phyloP scores from a whole-genome alignment of 2,329 filamentous ascomycete genomes.

The Colletotrichum sp. region DNA sequence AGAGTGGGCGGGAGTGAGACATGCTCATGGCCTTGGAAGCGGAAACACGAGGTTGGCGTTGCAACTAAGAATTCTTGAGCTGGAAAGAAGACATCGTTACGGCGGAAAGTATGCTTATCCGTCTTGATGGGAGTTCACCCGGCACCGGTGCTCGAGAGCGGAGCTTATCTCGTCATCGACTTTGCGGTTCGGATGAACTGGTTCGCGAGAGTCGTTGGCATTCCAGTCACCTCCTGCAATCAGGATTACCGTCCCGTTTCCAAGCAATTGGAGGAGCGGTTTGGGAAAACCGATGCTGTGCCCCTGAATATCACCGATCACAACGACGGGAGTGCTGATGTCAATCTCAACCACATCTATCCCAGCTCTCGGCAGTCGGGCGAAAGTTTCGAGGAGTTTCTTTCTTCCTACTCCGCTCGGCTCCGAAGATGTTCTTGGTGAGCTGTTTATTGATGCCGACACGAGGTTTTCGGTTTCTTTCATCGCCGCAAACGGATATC shows the following conservation, averaged over 20 bases:
- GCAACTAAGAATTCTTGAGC: not conserved
- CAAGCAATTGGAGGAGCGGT: not conserved
- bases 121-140: not conserved
- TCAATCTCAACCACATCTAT: not conserved
- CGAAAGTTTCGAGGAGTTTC: not conserved
- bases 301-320: not conserved
- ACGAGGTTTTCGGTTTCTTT: not conserved
- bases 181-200: not conserved
- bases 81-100: not conserved
- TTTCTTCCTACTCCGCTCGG: not conserved
- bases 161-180: not conserved
- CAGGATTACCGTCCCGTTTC: not conserved
- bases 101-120: not conserved
- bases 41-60: not conserved
- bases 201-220: not conserved
- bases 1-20: not conserved
- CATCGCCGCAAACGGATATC: not conserved
- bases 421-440: not conserved
- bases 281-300: not conserved
- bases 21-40: not conserved
- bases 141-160: not conserved
- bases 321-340: not conserved
- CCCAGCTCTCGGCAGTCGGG: not conserved
- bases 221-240: not conserved
- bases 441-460: not conserved